phyloP scores from a whole-genome alignment of 768 basidiomycete species.

The Leccinum sublutescens region DNA sequence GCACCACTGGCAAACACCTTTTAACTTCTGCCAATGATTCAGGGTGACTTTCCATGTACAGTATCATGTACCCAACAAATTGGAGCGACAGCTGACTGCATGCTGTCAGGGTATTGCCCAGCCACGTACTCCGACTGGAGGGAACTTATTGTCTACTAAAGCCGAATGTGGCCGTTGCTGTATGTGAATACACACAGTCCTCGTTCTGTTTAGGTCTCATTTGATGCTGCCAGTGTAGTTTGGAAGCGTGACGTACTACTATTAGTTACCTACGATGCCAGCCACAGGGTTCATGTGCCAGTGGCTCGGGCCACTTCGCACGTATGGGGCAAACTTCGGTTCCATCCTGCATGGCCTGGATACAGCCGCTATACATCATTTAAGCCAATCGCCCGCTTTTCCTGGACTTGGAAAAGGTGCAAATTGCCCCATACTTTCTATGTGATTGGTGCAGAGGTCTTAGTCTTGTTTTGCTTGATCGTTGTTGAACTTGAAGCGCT shows the following conservation, averaged over 20 bases:
- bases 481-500: neutral
- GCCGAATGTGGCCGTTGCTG: neutral
- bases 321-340: too few species aligned
- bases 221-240: neutral
- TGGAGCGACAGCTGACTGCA: too few species aligned
- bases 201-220: neutral
- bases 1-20: too few species aligned
- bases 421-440: neutral
- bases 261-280: neutral
- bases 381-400: neutral
- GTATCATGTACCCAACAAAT: too few species aligned
- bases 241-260: neutral
- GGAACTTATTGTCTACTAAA: neutral
- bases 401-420: neutral
- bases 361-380: neutral
- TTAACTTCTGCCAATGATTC: too few species aligned
- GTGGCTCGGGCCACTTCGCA: neutral
- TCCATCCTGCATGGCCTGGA: neutral
- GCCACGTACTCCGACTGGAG: too few species aligned
- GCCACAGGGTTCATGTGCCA: neutral
- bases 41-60: too few species aligned
- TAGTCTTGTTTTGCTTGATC: neutral
- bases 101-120: too few species aligned
- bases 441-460: neutral
- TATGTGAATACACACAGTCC: neutral